Conservation (phyloP, 1,284 basidiomycete genomes). For the Trametes hirsuta region DNA sequence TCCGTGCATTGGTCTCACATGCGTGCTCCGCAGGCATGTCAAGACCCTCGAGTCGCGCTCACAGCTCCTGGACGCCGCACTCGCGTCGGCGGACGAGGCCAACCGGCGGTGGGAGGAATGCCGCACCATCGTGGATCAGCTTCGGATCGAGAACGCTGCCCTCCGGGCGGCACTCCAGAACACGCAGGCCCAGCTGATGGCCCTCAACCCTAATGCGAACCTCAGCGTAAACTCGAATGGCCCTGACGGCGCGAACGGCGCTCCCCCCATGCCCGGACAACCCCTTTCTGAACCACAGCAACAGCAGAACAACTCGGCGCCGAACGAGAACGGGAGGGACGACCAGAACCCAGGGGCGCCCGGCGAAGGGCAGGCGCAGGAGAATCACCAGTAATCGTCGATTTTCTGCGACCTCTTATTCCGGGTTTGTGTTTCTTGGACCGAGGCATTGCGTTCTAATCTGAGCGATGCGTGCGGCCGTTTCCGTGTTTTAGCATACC, state of each 20-base stretch:
- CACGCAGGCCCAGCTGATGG: conserved; percentile 37
- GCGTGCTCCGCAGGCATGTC: conserved; percentile 59
- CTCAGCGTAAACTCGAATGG: conserved; percentile 8
- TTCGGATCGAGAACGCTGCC: conserved; percentile 79
- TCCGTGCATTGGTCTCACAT: conserved; percentile 10
- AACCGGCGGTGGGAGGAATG: conserved; percentile 87
- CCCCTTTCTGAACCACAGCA: conserved; percentile 5
- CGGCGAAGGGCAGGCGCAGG: conserved; percentile 12
- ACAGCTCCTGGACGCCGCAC: conserved; percentile 77
- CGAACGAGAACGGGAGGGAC: conserved; percentile 11
- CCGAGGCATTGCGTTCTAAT: background rate
- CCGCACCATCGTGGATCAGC: conserved; percentile 77
- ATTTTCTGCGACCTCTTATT: background rate
- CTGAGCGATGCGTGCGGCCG: background rate
- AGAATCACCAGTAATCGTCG: background rate
- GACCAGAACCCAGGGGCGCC: conserved; percentile 1
- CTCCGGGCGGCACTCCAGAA: conserved; percentile 45
- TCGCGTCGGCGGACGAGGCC: conserved; percentile 82
- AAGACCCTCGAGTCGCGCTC: conserved; percentile 83
- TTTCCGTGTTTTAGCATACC: conserved; percentile 1
- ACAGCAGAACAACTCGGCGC: background rate
- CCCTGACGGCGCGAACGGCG: conserved; percentile 12
- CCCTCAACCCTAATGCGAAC: conserved; percentile 20
- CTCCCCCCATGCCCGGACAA: conserved; percentile 7
- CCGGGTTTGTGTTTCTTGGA: background rate